A percentile compares a stretch with the other conserved stretches of the same genome.
Evolutionary conservation across 2,329 filamentous ascomycete genomes (phyloP).

Genomic region (Ophiobolus disseminans): DNA sequence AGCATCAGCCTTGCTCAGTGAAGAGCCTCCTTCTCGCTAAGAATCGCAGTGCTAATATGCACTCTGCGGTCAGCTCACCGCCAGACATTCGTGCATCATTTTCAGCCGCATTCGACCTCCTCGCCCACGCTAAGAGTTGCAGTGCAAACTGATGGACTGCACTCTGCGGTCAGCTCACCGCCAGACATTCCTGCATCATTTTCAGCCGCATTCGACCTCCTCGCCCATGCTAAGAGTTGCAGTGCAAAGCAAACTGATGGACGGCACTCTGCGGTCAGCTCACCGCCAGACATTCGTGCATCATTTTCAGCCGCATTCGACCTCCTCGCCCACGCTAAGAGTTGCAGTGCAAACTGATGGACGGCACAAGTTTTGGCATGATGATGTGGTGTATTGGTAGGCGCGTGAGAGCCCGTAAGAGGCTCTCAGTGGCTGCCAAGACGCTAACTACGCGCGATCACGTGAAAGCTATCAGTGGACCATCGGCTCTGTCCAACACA

Average conservation of each 20-base stretch:
- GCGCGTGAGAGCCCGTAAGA: too few species aligned
- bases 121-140: background rate
- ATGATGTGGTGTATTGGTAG: too few species aligned
- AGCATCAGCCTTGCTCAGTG: background rate
- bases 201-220: too few species aligned
- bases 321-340: background rate
- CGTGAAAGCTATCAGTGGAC: too few species aligned
- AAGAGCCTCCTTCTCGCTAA: background rate
- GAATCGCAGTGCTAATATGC: background rate
- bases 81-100: too few species aligned
- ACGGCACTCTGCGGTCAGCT: too few species aligned
- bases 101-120: background rate
- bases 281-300: background rate
- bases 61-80: background rate
- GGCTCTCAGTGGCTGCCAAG: too few species aligned
- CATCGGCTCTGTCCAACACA: too few species aligned
- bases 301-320: too few species aligned
- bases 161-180: background rate
- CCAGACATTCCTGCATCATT: too few species aligned
- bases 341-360: background rate
- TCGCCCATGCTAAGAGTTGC: background rate
- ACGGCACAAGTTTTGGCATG: too few species aligned
- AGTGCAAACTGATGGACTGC: background rate
- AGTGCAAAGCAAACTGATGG: background rate
- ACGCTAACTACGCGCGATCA: too few species aligned